phyloP scores from a whole-genome alignment of 2,329 filamentous ascomycete species.

The Phaeoacremonium minimum region DNA sequence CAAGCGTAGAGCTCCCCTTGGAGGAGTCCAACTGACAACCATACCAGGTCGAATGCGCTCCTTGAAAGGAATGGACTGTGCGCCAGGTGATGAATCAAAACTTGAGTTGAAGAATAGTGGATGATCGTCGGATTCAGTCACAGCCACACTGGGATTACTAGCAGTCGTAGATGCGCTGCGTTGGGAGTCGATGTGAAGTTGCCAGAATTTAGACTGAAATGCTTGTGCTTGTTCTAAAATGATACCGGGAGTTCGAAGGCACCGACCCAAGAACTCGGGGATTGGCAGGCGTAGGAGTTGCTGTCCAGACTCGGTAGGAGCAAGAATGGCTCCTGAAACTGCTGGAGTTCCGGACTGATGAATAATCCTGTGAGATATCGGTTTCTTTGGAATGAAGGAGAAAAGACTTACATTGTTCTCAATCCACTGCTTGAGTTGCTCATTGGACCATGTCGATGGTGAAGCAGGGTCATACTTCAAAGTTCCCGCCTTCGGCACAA shows the following conservation, averaged over 20 bases:
- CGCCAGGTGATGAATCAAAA: conserved; percentile 18
- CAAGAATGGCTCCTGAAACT: conserved; percentile 26
- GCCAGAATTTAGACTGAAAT: conserved; percentile 37
- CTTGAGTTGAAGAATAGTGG: conserved; percentile 17
- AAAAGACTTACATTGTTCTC: conserved; percentile 29
- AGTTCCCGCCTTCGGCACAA: conserved; percentile 21
- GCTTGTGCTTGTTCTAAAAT: conserved; percentile 31
- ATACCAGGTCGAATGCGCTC: conserved; percentile 36
- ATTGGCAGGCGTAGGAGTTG: conserved; percentile 34
- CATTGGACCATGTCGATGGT: conserved; percentile 34
- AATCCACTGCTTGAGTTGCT: conserved; percentile 33
- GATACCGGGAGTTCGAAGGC: conserved; percentile 29
- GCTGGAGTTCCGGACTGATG: conserved; percentile 31
- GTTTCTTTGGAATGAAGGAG: not conserved
- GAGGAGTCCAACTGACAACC: conserved; percentile 27
- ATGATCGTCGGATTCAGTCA: not conserved
- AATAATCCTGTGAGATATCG: not conserved
- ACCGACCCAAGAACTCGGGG: conserved; percentile 33
- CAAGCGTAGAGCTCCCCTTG: conserved; percentile 8
- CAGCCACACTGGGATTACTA: conserved; percentile 2
- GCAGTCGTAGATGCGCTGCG: conserved; percentile 6
- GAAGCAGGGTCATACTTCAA: conserved; percentile 17
- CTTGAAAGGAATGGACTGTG: conserved; percentile 25
- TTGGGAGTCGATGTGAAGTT: conserved; percentile 33
- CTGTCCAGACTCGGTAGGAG: conserved; percentile 32